Evolutionary conservation across 2,329 filamentous ascomycete genomes (phyloP), one percentile per base, ranked within the genome.

Genomic region (Cercospora sp.): DNA sequence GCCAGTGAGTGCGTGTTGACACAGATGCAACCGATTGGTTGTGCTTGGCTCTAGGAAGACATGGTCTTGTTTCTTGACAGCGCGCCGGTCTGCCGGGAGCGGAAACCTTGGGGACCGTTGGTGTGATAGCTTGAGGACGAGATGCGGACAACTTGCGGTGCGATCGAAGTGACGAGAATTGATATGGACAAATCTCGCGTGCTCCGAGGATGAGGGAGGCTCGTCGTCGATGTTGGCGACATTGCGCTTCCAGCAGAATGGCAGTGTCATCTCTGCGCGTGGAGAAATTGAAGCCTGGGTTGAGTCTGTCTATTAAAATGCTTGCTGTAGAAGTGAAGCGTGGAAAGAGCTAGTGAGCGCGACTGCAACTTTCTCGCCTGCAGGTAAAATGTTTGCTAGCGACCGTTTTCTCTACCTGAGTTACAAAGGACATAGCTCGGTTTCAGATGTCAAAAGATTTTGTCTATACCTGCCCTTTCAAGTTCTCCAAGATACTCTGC

Each of bases 401-500:
- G 26, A 53, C 18, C 2, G 13, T 28, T 53, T 53, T 53, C 48
- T 5, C 26, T 16, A 10, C n/a, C 36, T 16, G 3, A 59, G 30
- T 30, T 59, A 18, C n/a, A 16, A 12, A 31, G 31, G 16, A 12
- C 16, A 28, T 5, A 20, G 16, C 13, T 10, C 55, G 5, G 3
- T 3, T 23, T 20, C 30, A 59, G 23, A 36, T 9, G 55, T 9
- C n/a, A 20, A 16, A 18, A 9, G 18, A 2, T 2, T 30, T 12
- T 5, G 30, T 9, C 18, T 30, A 68, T 23, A 68, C 60, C 26
- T 70, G 65, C 2, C 70, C 68, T 30, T 72, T 67, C 31, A 73
- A 55, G 59, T 74, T 75, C 68, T 73, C 72, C 63, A 57, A 65
- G 10, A 77, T 61, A 45, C 67, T 74, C 68, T 77, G 73, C 68